Evolutionary conservation across 1,139 yeast genomes (phyloP).

Genomic region (Blastobotrys persicus): DNA sequence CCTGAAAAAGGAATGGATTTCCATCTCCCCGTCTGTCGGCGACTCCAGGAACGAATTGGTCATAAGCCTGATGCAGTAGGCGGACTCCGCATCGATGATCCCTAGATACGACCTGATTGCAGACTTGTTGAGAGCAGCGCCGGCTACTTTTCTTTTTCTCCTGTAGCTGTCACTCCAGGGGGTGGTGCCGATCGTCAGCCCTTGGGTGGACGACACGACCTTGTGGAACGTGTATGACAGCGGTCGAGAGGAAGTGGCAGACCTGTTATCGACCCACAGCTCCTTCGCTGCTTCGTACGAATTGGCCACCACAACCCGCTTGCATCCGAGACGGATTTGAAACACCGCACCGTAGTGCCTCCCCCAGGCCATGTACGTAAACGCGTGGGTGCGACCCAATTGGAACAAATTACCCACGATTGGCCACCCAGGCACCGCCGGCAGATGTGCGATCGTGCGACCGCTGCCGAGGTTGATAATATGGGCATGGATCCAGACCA

Average conservation of each 20-base stretch:
- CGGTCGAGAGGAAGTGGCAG: slow-evolving; percentile 66
- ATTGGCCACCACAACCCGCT: slow-evolving; percentile 61
- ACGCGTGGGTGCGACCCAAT: slow-evolving; percentile 51
- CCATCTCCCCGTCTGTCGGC: slow-evolving; percentile 37
- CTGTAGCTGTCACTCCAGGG: slow-evolving; percentile 59
- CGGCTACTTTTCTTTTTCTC: slow-evolving; percentile 53
- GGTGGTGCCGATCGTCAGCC: slow-evolving; percentile 72
- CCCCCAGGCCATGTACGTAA: slow-evolving; percentile 50
- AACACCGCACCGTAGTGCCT: slow-evolving; percentile 48
- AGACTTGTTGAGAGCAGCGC: slow-evolving; percentile 48
- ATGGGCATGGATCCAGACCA: slow-evolving; percentile 14
- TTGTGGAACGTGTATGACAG: slow-evolving; percentile 64
- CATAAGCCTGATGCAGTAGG: slow-evolving; percentile 24
- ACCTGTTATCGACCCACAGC: slow-evolving; percentile 54
- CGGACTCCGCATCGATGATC: slow-evolving; percentile 48
- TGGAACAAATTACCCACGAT: slow-evolving; percentile 51
- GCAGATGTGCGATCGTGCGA: slow-evolving; percentile 39
- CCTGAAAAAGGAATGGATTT: slow-evolving; percentile 47
- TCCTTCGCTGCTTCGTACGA: slow-evolving; percentile 51
- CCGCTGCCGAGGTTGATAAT: slow-evolving; percentile 14
- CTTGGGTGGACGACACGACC: slow-evolving; percentile 57
- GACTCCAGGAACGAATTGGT: neutral
- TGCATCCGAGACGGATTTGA: slow-evolving; percentile 61
- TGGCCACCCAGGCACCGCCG: slow-evolving; percentile 49
- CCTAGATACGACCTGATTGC: slow-evolving; percentile 35